Evolutionary conservation across 1,139 yeast species (phyloP).

Genomic region (Geotrichum carabidarum): DNA sequence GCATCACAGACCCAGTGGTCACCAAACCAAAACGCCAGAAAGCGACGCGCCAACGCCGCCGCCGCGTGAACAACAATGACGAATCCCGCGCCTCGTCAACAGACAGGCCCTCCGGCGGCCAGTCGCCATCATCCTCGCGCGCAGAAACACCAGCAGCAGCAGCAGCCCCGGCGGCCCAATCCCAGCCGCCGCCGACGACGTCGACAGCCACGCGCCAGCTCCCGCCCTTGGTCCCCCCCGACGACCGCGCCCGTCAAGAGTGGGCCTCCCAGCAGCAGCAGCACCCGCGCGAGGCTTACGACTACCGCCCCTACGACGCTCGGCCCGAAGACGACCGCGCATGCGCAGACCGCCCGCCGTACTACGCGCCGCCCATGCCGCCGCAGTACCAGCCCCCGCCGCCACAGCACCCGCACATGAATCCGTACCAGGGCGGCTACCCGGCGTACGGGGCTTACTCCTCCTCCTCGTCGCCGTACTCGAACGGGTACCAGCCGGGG

Average conservation of each 20-base stretch:
- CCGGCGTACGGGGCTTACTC: no score
- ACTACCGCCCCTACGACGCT: no score
- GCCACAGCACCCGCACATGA: no score
- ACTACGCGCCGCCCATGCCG: no score
- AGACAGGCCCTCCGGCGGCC: background rate
- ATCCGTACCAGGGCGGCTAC: no score
- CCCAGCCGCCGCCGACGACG: background rate
- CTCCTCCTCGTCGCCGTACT: no score
- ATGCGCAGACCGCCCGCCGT: no score
- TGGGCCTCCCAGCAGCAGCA: no score
- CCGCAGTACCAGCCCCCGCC: no score
- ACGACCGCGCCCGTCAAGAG: background rate
- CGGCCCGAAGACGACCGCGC: no score
- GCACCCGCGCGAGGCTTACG: no score
- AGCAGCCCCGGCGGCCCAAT: background rate
- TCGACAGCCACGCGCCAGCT: background rate
- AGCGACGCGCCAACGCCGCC: background rate
- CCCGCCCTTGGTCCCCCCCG: background rate
- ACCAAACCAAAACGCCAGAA: constrained; percentile 4
- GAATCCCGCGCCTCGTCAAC: background rate
- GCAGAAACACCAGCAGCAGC: background rate
- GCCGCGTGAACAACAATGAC: background rate
- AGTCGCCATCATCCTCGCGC: constrained; percentile 1
- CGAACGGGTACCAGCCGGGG: no score
- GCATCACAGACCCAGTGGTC: background rate